Evolutionary conservation across 2,329 filamentous ascomycete genomes (phyloP), one percentile per base, ranked within the genome.

Genomic region (Apiospora saccharicola): DNA sequence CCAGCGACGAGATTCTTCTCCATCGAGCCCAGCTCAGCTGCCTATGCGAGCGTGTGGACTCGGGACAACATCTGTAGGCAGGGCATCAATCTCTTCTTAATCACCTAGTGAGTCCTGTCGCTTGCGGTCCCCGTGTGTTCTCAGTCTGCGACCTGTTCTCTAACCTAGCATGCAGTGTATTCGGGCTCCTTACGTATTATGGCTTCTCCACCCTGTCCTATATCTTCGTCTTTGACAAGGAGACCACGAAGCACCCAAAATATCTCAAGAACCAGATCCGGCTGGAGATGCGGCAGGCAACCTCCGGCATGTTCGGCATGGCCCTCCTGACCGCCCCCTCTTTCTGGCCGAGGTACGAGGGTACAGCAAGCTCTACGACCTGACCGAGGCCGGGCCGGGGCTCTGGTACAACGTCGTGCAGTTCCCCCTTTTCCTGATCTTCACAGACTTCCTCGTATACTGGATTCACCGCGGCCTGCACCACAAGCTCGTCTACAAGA

Each of bases 221-320:
- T 84, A 78, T 92, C 79, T 92, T 98, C 84, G 88, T 98, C 80
- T 98, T 98, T 85, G 95, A 98, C 84, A 96, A 98, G 83, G 89
- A 90, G 57, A 96, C 94, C 64, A 91, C 96, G 83, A 87, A 94
- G 70, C 96, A 98, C 82, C 96, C 96, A 68, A 96, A 96, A 80
- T 98, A 96, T 83, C 92, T 98, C 80, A 97, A 96, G 85, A 96
- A 98, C 84, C 96, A 98, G 83, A 92, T 98, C 75, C 86, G 88
- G 73, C 89, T 95, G 78, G 96, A 98, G 82, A 98, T 98, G 79
- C 86, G 86, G 75, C 94, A 97, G 84, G 91, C 95, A 74, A 90
- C 92, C 83, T 82, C 83, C 67, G 87, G 94, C 49, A 91, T 98
- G 86, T 95, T 95, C 26, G 81, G 91, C 80, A 98, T 98, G 92